These are phyloP conservation scores for Brassica hybrid DNA, from an alignment of 441 rosid species.

Conservation along the genomic window DNA sequence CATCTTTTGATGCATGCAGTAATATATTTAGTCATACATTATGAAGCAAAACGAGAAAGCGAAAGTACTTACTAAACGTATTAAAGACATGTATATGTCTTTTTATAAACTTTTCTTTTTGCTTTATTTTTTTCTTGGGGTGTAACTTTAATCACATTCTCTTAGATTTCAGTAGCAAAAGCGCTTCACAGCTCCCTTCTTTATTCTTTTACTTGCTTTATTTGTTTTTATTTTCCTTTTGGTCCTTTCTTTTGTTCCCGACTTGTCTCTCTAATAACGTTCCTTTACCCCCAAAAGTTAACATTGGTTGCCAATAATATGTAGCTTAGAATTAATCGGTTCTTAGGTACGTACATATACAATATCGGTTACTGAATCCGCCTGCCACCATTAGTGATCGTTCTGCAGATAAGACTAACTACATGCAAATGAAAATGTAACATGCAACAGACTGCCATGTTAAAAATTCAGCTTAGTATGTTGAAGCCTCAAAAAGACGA, in stretches of 20 bases:
- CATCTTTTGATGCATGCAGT: constrained; percentile 42
- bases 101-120: constrained; percentile 34
- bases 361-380: background rate
- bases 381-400: background rate
- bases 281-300: background rate
- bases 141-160: constrained; percentile 47
- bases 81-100: background rate
- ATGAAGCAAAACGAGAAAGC: constrained; percentile 37
- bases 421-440: background rate
- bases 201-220: constrained; percentile 38
- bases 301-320: background rate
- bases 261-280: constrained; percentile 32
- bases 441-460: background rate
- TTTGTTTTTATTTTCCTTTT: constrained; percentile 5
- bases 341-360: background rate
- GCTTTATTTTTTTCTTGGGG: constrained; percentile 21
- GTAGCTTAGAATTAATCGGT: background rate
- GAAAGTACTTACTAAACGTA: constrained; percentile 32
- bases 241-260: constrained; percentile 39
- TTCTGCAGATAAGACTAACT: constrained; percentile 1
- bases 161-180: constrained; percentile 44
- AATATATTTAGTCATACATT: constrained; percentile 26
- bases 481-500: background rate
- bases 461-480: background rate
- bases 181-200: constrained; percentile 43